Base-by-base conservation (phyloP, 306 rosid genomes). In the Fagus sylvatica region DNA sequence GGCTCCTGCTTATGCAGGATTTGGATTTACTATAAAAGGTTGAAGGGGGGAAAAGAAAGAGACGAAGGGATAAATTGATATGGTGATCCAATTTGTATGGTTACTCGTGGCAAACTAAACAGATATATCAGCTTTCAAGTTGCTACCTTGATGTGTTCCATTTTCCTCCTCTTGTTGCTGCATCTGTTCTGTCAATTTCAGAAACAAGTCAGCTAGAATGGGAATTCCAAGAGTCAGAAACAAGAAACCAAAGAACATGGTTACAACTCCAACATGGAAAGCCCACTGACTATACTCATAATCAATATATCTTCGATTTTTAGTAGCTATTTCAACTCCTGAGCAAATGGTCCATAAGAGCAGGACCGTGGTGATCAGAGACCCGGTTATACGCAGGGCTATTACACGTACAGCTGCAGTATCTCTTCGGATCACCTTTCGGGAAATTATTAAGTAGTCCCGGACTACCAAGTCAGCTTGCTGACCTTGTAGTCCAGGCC, bases 151-250 rank as follows among this genome's bases (percentile, higher is more conserved):
- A 69, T 53, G 80, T 70, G 36, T 76, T 53, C 48, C 62, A 53
- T 74, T 73, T 74, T 79, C 82, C 34, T 83, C 82, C 34, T 83
- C 83, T 5, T 79, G 91, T 55, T 48, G 74, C 37, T 48, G 86
- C 60, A 87, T 16, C 77, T 83, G 88, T 71, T 84, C 79, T 7
- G 81, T 81, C 80, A 87, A 80, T 59, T 76, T 80, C 11, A 84
- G 76, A 62, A 81, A 74, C 82, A 91, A 79, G 71, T 87, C 84
- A 1, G 83, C 81, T 19, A 91, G 76, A 41, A 91, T 81, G 69
- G 93, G 93, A 70, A 91, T 68, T 71, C 93, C 91, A 13, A 80
- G 71, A 33, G 59, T 81, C 59, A 86, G 41, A 67, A 91, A 84
- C 62, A 89, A 12, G 15, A 46, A 46, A 46, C 51, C 51, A 46